These are phyloP conservation scores for Podila minutissima DNA, from an alignment of 192 early-diverging fungal genomes.

Conservation along the genomic window DNA sequence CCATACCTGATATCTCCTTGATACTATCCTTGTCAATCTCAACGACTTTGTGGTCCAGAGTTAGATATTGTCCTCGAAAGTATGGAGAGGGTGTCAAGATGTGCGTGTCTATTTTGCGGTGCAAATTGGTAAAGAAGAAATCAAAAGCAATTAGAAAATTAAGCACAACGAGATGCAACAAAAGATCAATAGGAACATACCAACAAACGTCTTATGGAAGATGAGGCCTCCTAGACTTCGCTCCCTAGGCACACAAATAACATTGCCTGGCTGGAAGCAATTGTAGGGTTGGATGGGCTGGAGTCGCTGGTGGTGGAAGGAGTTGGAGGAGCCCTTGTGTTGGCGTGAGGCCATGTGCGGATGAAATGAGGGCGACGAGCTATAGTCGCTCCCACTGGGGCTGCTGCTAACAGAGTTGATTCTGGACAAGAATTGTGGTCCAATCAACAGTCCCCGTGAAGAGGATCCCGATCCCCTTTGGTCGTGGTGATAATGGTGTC, in stretches of 20 bases:
- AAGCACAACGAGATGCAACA: not conserved
- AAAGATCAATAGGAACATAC: conserved; percentile 18
- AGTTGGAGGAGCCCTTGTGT: not conserved
- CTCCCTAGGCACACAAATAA: conserved; percentile 61
- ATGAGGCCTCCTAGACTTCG: conserved; percentile 52
- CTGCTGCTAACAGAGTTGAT: conserved; percentile 39
- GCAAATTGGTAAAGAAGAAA: not conserved
- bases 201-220: conserved; percentile 57
- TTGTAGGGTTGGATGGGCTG: conserved; percentile 36
- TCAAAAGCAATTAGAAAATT: not conserved
- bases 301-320: conserved; percentile 19
- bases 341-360: conserved; percentile 3
- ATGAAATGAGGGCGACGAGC: conserved; percentile 39
- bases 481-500: conserved; percentile 13
- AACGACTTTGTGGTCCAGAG: conserved; percentile 58
- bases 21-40: conserved; percentile 55
- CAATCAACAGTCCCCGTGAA: conserved; percentile 5
- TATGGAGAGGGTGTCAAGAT: conserved; percentile 64
- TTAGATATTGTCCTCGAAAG: conserved; percentile 60
- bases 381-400: conserved; percentile 40
- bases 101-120: conserved; percentile 55
- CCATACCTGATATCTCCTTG: conserved; percentile 57
- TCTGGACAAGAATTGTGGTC: conserved; percentile 24
- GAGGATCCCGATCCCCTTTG: not conserved
- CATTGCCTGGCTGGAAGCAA: conserved; percentile 51